These are phyloP conservation scores for Funneliformis mosseae DNA, from an alignment of 192 early-diverging fungal species.

Conservation along the genomic window DNA sequence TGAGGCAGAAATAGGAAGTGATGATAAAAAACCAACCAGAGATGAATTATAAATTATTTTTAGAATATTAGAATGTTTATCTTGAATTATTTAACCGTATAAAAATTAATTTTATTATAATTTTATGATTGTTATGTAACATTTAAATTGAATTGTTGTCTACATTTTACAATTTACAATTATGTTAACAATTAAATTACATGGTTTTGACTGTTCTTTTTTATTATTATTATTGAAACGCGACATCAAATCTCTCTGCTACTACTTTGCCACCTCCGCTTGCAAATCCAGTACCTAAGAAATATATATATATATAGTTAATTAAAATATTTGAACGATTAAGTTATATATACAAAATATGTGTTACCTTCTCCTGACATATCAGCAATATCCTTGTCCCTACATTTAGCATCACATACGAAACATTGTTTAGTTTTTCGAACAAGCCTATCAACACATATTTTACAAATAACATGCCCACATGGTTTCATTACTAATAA, in stretches of 20 bases:
- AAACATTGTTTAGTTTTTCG: conserved; percentile 69
- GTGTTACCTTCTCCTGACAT: conserved; percentile 67
- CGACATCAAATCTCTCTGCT: conserved; percentile 63
- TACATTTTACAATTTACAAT: no score
- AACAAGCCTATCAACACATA: conserved; percentile 68
- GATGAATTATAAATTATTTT: conserved; percentile 10
- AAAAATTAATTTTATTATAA: no score
- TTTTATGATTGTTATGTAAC: no score
- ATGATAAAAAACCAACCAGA: background rate
- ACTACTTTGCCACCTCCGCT: conserved; percentile 67
- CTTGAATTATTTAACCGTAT: no score
- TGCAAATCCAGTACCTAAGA: conserved; percentile 63
- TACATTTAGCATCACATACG: conserved; percentile 66
- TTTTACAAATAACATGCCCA: conserved; percentile 74
- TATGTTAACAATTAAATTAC: no score
- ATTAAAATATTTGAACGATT: no score
- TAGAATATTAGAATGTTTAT: no score
- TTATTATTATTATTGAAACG: conserved; percentile 57
- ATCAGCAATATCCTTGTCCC: conserved; percentile 68
- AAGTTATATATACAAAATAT: no score
- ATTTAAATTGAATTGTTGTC: no score
- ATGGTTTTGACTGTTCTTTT: no score
- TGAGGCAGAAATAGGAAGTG: background rate
- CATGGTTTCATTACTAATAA: conserved; percentile 62
- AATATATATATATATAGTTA: no score